Evolutionary conservation across 176 grass and related monocot genomes (phyloP).

Genomic region (Luzula sylvatica): DNA sequence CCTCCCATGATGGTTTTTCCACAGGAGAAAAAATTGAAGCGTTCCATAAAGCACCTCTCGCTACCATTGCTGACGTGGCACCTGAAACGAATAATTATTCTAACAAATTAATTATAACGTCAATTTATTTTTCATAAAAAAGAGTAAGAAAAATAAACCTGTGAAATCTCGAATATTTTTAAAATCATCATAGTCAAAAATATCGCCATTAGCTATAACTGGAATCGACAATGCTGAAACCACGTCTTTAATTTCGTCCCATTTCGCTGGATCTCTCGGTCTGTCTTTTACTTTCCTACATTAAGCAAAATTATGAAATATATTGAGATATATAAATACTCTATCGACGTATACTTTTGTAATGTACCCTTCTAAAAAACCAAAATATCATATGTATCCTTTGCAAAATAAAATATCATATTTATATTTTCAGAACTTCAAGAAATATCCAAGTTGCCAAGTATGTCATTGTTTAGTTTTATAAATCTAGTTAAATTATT

Average conservation of each 20-base stretch:
- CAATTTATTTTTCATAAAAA: not conserved
- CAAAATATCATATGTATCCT: too few species aligned
- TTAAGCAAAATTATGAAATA: not conserved
- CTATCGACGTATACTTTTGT: constrained; percentile 32
- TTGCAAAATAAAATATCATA: too few species aligned
- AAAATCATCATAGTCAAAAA: constrained; percentile 96
- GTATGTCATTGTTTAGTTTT: too few species aligned
- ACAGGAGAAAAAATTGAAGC: constrained; percentile 74
- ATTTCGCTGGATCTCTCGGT: constrained; percentile 85
- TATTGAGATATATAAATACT: not conserved
- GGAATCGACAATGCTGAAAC: constrained; percentile 81
- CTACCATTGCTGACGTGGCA: constrained; percentile 81
- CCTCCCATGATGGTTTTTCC: constrained; percentile 65
- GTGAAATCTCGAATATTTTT: constrained; percentile 59
- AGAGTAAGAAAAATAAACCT: constrained; percentile 32
- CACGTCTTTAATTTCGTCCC: constrained; percentile 92
- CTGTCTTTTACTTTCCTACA: constrained; percentile 89
- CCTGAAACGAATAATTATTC: constrained; percentile 37
- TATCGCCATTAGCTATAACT: constrained; percentile 96
- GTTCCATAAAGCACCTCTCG: constrained; percentile 96
- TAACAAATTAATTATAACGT: not conserved
- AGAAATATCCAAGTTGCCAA: too few species aligned
- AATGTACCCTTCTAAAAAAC: too few species aligned
- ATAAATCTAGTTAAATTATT: too few species aligned
- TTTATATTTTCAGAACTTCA: too few species aligned